Evolutionary conservation across 331 rosid genomes (phyloP).

Genomic region (Spiraea crenata): DNA sequence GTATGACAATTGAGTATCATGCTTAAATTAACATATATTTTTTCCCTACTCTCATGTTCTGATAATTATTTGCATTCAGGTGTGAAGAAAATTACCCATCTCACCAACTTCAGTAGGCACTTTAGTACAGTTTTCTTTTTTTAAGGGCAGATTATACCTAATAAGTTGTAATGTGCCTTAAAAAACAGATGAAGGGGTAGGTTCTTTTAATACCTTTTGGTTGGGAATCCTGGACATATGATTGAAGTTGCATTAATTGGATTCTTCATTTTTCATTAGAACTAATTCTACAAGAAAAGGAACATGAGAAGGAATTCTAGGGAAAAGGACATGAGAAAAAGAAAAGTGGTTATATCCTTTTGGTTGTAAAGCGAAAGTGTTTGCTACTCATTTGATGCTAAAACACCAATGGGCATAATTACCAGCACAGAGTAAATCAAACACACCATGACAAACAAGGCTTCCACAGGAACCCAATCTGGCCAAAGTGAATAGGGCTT

Average conservation of each 20-base stretch:
- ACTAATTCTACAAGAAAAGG: too few relatives aligned
- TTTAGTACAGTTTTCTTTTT: background rate
- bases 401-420: background rate
- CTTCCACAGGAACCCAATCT: background rate
- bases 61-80: background rate
- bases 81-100: background rate
- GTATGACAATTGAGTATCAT: background rate
- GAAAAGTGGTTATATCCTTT: background rate
- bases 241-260: too few relatives aligned
- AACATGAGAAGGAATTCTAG: background rate
- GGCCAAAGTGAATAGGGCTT: background rate
- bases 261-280: too few relatives aligned
- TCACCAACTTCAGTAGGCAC: constrained; percentile 10
- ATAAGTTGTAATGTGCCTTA: background rate
- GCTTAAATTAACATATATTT: background rate
- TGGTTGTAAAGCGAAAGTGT: background rate
- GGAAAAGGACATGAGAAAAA: background rate
- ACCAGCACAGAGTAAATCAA: background rate
- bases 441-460: background rate
- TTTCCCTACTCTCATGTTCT: background rate
- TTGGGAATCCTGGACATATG: background rate
- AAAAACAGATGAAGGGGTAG: constrained; percentile 7
- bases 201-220: background rate
- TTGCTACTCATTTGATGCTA: background rate
- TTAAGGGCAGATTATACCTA: background rate